These are phyloP conservation scores for Suhomyces panamericanus DNA, from an alignment of 1,139 yeast species.

Conservation along the genomic window DNA sequence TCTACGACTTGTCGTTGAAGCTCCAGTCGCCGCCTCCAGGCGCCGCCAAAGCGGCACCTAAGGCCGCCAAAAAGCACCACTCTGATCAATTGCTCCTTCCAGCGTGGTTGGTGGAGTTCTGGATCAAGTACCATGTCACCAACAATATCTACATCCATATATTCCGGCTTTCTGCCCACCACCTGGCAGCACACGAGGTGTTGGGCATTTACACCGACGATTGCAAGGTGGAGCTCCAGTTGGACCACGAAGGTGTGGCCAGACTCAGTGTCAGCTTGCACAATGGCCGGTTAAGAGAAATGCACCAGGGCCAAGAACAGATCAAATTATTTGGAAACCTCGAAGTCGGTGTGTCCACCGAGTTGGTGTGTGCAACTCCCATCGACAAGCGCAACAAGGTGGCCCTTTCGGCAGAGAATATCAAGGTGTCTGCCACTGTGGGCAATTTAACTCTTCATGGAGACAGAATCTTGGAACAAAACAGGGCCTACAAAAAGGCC, in stretches of 20 bases:
- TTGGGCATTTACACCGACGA: slow-evolving; percentile 30
- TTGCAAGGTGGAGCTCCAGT: slow-evolving; percentile 26
- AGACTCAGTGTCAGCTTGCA: slow-evolving; percentile 27
- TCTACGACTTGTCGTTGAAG: slow-evolving; percentile 29
- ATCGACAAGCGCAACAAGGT: slow-evolving; percentile 16
- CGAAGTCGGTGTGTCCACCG: slow-evolving; percentile 30
- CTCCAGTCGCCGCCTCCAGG: background rate
- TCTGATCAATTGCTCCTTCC: slow-evolving; percentile 13
- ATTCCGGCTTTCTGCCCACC: slow-evolving; percentile 25
- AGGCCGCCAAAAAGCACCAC: background rate
- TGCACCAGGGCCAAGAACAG: slow-evolving; percentile 15
- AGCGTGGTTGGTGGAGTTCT: slow-evolving; percentile 16
- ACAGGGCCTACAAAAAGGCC: slow-evolving; percentile 5
- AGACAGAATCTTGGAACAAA: slow-evolving; percentile 13
- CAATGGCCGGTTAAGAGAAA: slow-evolving; percentile 32
- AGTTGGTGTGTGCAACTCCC: slow-evolving; percentile 27
- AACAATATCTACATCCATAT: slow-evolving; percentile 37
- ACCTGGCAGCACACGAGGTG: slow-evolving; percentile 20
- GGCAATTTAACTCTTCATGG: slow-evolving; percentile 31
- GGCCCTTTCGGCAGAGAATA: slow-evolving; percentile 18
- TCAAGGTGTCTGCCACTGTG: slow-evolving; percentile 23
- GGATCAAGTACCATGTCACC: slow-evolving; percentile 20
- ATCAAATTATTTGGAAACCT: slow-evolving; percentile 33
- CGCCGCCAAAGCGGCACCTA: background rate
- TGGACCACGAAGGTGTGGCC: slow-evolving; percentile 10